Conservation (phyloP, 2,329 filamentous ascomycete species). For the Blastomyces percursus region DNA sequence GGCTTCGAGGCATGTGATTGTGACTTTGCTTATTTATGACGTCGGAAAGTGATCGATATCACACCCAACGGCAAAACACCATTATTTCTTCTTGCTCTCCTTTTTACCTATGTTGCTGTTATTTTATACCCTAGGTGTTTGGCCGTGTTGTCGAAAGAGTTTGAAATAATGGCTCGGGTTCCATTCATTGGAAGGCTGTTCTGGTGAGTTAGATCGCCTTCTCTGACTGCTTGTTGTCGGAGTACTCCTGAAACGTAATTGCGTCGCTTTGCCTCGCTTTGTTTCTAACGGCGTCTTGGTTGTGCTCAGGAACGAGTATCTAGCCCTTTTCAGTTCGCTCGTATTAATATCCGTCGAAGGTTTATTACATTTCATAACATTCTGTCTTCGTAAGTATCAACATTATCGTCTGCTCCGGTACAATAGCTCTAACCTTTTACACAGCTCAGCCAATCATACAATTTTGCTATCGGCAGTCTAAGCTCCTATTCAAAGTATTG, state of each 20-base stretch:
- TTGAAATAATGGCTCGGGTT: slow-evolving; percentile 39
- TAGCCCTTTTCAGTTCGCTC: slow-evolving; percentile 75
- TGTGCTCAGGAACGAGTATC: slow-evolving; percentile 60
- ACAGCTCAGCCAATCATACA: slow-evolving; percentile 66
- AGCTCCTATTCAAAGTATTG: slow-evolving; percentile 69
- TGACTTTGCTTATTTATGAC: slow-evolving; percentile 1
- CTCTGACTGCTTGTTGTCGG: background rate
- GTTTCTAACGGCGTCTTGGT: background rate
- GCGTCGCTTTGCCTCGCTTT: too few species aligned
- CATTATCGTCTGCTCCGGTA: background rate
- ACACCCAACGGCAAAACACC: background rate
- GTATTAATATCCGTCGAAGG: slow-evolving; percentile 71
- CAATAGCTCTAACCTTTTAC: background rate
- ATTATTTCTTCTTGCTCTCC: background rate
- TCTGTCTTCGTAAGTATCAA: slow-evolving; percentile 64
- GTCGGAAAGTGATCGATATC: background rate
- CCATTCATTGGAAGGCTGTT: slow-evolving; percentile 54
- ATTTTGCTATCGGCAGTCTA: slow-evolving; percentile 72
- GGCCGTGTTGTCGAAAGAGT: background rate
- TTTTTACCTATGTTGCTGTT: background rate
- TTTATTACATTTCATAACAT: slow-evolving; percentile 71
- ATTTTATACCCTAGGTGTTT: background rate
- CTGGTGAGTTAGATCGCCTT: slow-evolving; percentile 26
- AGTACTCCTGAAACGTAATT: background rate
- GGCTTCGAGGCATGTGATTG: slow-evolving; percentile 1